These are phyloP conservation scores for Hypoxylon sp. DNA, from an alignment of 2,329 filamentous ascomycete genomes.

Conservation along the genomic window DNA sequence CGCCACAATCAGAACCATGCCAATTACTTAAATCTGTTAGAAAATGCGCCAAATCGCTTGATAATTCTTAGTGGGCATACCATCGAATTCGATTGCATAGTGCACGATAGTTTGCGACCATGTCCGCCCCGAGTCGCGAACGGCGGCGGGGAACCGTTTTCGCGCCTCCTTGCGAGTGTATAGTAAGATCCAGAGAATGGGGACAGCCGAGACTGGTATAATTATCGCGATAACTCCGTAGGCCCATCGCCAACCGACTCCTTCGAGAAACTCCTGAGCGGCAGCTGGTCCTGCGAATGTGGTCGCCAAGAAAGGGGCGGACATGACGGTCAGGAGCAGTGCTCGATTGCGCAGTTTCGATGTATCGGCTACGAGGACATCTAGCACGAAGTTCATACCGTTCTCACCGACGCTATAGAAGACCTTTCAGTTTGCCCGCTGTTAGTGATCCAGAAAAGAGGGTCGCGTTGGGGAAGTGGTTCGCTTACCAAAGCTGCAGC, in stretches of 20 bases:
- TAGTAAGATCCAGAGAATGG: conserved; percentile 68
- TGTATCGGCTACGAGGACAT: conserved; percentile 76
- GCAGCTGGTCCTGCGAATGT: conserved; percentile 72
- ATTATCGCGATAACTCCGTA: conserved; percentile 73
- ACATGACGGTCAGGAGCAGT: conserved; percentile 71
- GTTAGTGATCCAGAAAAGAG: neutral
- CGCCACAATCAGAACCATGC: conserved; percentile 9
- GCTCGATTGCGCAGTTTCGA: conserved; percentile 74
- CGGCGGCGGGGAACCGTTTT: conserved; percentile 57
- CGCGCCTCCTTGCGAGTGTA: conserved; percentile 67
- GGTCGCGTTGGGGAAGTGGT: neutral
- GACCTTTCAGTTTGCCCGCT: conserved; percentile 57
- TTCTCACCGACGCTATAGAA: conserved; percentile 73
- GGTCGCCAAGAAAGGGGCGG: conserved; percentile 73
- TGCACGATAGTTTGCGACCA: conserved; percentile 43
- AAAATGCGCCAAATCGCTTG: neutral
- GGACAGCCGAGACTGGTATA: conserved; percentile 68
- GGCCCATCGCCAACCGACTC: conserved; percentile 72
- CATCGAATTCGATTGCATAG: conserved; percentile 56
- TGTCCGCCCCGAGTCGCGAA: conserved; percentile 11
- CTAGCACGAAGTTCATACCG: conserved; percentile 71
- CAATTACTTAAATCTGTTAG: conserved; percentile 4
- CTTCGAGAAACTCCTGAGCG: conserved; percentile 64
- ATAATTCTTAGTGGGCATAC: conserved; percentile 40
- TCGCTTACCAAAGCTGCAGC: conserved; percentile 52